These are phyloP conservation scores for Gossypioides kirkii DNA, from an alignment of 345 rosid species.

Conservation along the genomic window DNA sequence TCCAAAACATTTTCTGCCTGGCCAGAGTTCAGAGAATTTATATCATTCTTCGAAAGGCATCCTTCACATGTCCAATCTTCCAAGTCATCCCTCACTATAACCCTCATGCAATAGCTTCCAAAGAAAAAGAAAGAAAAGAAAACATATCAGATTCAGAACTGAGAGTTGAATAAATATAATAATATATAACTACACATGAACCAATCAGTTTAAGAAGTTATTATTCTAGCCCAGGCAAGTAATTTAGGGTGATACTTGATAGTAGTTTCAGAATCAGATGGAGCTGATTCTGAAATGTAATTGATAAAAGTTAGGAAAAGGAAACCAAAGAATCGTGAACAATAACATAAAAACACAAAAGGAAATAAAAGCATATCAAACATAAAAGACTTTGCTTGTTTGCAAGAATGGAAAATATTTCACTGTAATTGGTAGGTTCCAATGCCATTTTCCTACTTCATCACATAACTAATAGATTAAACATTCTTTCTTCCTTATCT, in stretches of 20 bases:
- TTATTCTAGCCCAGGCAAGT: conserved; percentile 1
- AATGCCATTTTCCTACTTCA: background rate
- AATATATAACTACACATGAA: background rate
- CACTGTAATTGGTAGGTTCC: background rate
- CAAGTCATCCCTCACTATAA: background rate
- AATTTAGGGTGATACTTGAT: background rate
- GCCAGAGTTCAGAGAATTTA: conserved; percentile 19
- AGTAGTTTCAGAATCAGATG: conserved; percentile 6
- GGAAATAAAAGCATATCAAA: conserved; percentile 4
- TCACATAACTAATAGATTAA: background rate
- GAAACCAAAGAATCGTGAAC: background rate
- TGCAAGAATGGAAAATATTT: background rate
- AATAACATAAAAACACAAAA: background rate
- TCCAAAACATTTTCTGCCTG: conserved; percentile 11
- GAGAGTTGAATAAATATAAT: background rate
- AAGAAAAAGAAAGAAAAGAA: background rate
- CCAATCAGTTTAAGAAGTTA: background rate
- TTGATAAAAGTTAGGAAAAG: background rate
- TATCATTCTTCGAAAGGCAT: conserved; percentile 15
- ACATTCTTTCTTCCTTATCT: background rate
- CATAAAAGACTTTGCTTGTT: background rate
- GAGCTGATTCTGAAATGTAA: background rate
- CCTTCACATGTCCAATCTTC: conserved; percentile 41
- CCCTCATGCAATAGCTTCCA: conserved; percentile 47
- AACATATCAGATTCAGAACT: conserved; percentile 1